Evolutionary conservation across 2,329 filamentous ascomycete genomes (phyloP), one percentile per base, ranked within the genome.

Genomic region (Colletotrichum gigasporum): DNA sequence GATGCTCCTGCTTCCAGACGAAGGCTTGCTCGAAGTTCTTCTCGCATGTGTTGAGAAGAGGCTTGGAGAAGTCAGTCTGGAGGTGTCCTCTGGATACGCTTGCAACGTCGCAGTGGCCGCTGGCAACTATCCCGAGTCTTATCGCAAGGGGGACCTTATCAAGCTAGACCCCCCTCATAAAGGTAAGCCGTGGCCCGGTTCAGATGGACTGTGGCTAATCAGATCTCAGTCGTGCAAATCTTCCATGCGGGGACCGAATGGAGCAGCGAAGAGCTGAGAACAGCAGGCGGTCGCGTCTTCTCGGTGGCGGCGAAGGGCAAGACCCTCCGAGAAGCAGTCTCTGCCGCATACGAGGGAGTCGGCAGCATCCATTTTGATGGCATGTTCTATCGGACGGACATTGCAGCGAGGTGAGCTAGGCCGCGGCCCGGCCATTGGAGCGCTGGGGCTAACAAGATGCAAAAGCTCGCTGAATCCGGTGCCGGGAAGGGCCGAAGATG

Each of bases 71-170:
- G 86, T 94, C 50, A 80, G 85, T 5, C 81, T 97, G 69, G 88
- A 89, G 67, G 80, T 95, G 32, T 86, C 91, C 64, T 74, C 84
- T 50, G 88, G 87, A 66, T 96, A 91, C 73, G 94, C 93, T 67
- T 91, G 93, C 24, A 98, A 95, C 2, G 94, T 99, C 32, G 94
- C 98, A n/a, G 90, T 97, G 16, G 93, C 95, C 56, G 92, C 96
- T 8, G 93, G 91, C 20, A 96, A 96, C 3, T 99, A 99, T 75
- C 96, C 96, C 5, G 92, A 90, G 58, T 83, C 87, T 1, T 98
- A 98, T 76, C 14, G 85, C 87, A 54, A 97, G 97, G 81, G 94
- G 93, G 57, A 91, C 79, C 77, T 75, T 52, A 80, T 91, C 10
- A 72, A 76, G 16, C 70, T 74, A 20, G 79, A 52, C 68, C 76